Conservation (phyloP, 768 basidiomycete species). For the Gloeostereum incarnatum region DNA sequence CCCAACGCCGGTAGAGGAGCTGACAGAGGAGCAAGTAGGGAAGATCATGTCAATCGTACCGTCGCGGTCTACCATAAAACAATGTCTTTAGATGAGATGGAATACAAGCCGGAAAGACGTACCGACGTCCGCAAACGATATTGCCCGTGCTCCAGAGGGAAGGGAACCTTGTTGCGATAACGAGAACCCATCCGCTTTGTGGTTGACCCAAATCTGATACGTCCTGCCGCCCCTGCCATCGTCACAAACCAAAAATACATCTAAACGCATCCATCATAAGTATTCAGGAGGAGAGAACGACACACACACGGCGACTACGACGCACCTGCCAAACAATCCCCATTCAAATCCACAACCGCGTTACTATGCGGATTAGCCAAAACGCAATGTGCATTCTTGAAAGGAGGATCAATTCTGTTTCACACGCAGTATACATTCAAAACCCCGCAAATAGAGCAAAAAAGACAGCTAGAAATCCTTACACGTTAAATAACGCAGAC, state of each 20-base stretch:
- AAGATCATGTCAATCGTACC: conserved; percentile 96
- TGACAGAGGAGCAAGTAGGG: conserved; percentile 70
- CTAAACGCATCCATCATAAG: conserved; percentile 24
- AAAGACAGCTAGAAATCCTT: conserved; percentile 17
- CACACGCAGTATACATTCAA: conserved; percentile 2
- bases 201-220: conserved; percentile 91
- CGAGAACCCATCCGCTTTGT: conserved; percentile 66
- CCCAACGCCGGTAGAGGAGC: conserved; percentile 61
- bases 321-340: conserved; percentile 89
- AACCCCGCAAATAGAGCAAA: no score
- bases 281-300: neutral
- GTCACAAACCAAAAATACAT: conserved; percentile 85
- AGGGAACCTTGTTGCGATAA: conserved; percentile 60
- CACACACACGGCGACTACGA: conserved; percentile 7
- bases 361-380: conserved; percentile 90
- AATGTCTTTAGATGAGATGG: conserved; percentile 2
- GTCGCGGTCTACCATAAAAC: conserved; percentile 60
- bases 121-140: conserved; percentile 92
- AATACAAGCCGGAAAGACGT: conserved; percentile 10
- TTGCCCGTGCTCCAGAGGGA: conserved; percentile 66
- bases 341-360: conserved; percentile 88
- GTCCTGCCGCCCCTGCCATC: conserved; percentile 46
- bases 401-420: conserved; percentile 45
- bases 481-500: conserved; percentile 62
- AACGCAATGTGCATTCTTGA: conserved; percentile 58